Conservation (phyloP, 129 eudicot species). For the Calendula officinalis region DNA sequence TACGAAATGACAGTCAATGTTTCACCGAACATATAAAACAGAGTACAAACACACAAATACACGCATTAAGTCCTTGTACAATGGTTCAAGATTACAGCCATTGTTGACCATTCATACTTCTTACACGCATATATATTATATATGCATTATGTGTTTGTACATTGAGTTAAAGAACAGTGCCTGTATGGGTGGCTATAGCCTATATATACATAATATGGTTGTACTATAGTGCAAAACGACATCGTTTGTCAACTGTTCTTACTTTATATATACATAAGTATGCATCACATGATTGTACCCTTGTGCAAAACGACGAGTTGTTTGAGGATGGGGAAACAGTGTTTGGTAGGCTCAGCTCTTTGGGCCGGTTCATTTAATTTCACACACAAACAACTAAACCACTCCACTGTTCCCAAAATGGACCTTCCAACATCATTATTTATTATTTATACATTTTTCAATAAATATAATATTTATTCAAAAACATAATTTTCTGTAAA, state of each 20-base stretch:
- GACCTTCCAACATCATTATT: slow-evolving; percentile 26
- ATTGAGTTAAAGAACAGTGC: not conserved
- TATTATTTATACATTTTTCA: slow-evolving; percentile 1
- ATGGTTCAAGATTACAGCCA: slow-evolving; percentile 18
- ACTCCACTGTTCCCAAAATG: slow-evolving; percentile 26
- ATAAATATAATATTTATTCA: not conserved
- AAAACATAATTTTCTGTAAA: not conserved
- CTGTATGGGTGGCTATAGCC: not conserved
- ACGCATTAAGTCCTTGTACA: slow-evolving; percentile 24
- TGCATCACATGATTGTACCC: slow-evolving; percentile 32
- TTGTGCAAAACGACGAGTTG: slow-evolving; percentile 31
- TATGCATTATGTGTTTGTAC: slow-evolving; percentile 16
- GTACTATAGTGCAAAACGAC: slow-evolving; percentile 20
- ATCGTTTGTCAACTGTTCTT: slow-evolving; percentile 27
- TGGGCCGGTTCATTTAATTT: slow-evolving; percentile 14
- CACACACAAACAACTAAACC: slow-evolving; percentile 25
- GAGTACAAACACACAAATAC: not conserved
- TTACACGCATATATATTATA: not conserved
- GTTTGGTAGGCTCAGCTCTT: slow-evolving; percentile 31
- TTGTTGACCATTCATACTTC: slow-evolving; percentile 23
- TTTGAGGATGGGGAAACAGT: slow-evolving; percentile 17
- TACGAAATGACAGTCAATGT: slow-evolving; percentile 17
- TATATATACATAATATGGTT: slow-evolving; percentile 21
- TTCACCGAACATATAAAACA: no score
- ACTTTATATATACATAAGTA: not conserved